These are phyloP conservation scores for Diddensiella caesifluorescens DNA, from an alignment of 805 yeast genomes.

Conservation along the genomic window DNA sequence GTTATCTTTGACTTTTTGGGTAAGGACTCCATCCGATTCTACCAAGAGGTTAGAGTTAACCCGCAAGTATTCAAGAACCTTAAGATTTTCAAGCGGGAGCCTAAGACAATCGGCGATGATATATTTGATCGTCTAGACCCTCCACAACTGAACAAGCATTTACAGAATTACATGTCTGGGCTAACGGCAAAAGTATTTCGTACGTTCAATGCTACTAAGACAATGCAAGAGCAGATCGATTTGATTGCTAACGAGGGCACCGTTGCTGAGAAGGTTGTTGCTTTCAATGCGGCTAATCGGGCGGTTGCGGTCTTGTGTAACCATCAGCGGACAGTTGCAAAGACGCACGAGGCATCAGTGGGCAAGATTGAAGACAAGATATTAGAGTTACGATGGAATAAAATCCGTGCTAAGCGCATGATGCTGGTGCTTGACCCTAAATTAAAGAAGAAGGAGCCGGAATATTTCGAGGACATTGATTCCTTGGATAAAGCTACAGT, in stretches of 20 bases:
- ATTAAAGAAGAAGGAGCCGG: constrained; percentile 44
- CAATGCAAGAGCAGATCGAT: constrained; percentile 93
- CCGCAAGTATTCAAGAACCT: constrained; percentile 87
- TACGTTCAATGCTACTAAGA: constrained; percentile 92
- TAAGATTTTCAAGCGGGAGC: constrained; percentile 78
- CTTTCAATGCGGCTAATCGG: constrained; percentile 90
- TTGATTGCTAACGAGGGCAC: constrained; percentile 81
- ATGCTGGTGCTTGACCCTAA: constrained; percentile 59
- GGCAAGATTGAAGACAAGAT: constrained; percentile 72
- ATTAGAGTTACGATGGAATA: constrained; percentile 80
- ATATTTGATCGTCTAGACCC: constrained; percentile 89
- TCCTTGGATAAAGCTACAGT: constrained; percentile 64
- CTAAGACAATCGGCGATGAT: constrained; percentile 89
- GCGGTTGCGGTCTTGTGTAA: constrained; percentile 94
- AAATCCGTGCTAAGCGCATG: constrained; percentile 65
- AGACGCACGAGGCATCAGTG: constrained; percentile 75
- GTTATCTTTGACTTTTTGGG: constrained; percentile 91
- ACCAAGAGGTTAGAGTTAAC: constrained; percentile 90
- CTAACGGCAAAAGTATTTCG: constrained; percentile 95
- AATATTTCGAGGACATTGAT: constrained; percentile 62
- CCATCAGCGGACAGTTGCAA: constrained; percentile 90
- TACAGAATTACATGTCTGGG: constrained; percentile 88
- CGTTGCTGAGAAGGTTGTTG: constrained; percentile 78
- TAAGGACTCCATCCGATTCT: constrained; percentile 88
- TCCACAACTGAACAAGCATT: constrained; percentile 70